phyloP scores from a whole-genome alignment of 306 rosid species.

The Cicer chorassanicum region DNA sequence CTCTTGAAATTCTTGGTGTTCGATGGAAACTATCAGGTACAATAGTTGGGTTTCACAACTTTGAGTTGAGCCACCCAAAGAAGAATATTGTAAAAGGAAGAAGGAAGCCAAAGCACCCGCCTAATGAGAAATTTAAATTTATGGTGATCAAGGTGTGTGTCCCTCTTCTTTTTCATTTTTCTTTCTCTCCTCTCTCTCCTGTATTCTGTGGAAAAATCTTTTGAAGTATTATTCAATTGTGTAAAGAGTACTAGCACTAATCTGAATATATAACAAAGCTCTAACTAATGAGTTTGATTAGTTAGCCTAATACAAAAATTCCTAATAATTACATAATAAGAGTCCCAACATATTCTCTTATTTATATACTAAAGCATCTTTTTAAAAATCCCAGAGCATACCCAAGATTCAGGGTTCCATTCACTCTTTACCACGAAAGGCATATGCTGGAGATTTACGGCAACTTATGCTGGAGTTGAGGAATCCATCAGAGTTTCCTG shows the following conservation, averaged over 20 bases:
- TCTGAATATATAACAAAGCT: neutral
- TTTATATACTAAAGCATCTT: constrained; percentile 39
- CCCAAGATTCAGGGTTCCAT: constrained; percentile 86
- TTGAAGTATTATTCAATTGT: constrained; percentile 15
- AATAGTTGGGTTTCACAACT: constrained; percentile 78
- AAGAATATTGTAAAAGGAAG: constrained; percentile 62
- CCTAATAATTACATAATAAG: neutral
- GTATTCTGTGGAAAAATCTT: constrained; percentile 1
- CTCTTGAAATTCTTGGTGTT: constrained; percentile 81
- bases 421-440: constrained; percentile 67
- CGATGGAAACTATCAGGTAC: constrained; percentile 85
- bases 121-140: constrained; percentile 71
- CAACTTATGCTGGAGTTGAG: constrained; percentile 80
- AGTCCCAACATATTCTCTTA: constrained; percentile 6
- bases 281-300: neutral
- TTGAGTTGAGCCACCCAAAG: constrained; percentile 64
- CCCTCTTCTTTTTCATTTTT: constrained; percentile 14
- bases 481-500: constrained; percentile 76
- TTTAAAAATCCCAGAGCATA: constrained; percentile 66
- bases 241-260: neutral
- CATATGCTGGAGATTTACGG: constrained; percentile 79
- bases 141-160: constrained; percentile 78
- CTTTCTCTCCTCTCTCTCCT: neutral
- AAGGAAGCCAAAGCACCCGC: constrained; percentile 56
- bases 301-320: neutral